These are phyloP conservation scores for Aureobasidium musti DNA, from an alignment of 2,329 filamentous ascomycete genomes.

Conservation along the genomic window DNA sequence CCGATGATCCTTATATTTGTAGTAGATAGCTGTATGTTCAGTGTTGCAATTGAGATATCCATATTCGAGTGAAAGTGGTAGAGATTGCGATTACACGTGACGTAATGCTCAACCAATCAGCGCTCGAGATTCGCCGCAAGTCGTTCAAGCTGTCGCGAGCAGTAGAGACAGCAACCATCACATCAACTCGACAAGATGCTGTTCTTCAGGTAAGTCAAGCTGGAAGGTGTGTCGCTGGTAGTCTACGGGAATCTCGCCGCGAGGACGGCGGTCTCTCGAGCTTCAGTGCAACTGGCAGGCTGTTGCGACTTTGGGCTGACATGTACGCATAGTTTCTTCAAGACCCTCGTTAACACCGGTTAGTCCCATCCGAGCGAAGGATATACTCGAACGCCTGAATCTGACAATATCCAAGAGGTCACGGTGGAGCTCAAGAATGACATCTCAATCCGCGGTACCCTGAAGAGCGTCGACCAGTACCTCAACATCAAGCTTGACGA, in stretches of 20 bases:
- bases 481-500: constrained; percentile 99
- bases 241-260: not conserved
- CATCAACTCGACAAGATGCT: constrained; percentile 36
- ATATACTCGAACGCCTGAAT: not conserved
- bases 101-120: constrained; percentile 20
- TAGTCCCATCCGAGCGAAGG: not conserved
- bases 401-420: constrained; percentile 66
- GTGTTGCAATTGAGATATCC: not conserved
- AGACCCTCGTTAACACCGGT: constrained; percentile 79
- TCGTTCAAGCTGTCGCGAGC: constrained; percentile 8
- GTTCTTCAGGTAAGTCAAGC: constrained; percentile 39
- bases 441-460: constrained; percentile 89
- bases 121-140: not conserved
- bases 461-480: constrained; percentile 98
- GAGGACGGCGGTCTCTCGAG: not conserved
- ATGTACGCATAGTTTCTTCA: constrained; percentile 75
- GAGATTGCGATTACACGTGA: constrained; percentile 19
- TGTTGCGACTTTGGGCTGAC: not conserved
- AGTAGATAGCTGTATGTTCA: not conserved
- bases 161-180: not conserved
- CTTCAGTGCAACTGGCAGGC: not conserved
- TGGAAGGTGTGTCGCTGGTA: not conserved
- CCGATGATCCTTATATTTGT: not conserved
- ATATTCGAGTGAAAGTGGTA: not conserved
- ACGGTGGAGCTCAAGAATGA: constrained; percentile 99